These are phyloP conservation scores for Cupressus sempervirens DNA, from an alignment of 75 land plant species.

Conservation along the genomic window DNA sequence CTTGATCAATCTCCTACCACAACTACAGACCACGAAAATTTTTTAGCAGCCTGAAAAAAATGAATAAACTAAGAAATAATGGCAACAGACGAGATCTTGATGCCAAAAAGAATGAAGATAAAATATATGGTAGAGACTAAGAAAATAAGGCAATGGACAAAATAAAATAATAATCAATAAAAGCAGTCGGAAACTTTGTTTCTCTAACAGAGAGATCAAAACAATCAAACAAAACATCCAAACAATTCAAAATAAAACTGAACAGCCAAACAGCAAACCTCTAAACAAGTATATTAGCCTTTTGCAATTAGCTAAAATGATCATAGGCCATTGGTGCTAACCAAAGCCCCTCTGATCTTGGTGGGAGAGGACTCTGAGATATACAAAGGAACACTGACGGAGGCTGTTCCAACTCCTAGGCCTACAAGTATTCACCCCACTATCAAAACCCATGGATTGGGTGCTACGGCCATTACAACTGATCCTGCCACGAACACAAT, in stretches of 20 bases:
- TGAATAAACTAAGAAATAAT: background rate
- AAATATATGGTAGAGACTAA: background rate
- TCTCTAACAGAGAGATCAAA: too few species aligned
- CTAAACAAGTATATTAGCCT: conserved; percentile 64
- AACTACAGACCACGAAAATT: background rate
- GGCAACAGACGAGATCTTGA: background rate
- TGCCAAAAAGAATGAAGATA: background rate
- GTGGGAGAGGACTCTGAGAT: conserved; percentile 93
- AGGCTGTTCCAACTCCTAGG: conserved; percentile 78
- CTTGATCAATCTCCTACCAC: background rate
- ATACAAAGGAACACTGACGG: conserved; percentile 79
- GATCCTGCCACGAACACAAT: conserved; percentile 64
- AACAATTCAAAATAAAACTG: too few species aligned
- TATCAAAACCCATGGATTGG: conserved; percentile 50
- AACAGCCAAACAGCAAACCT: too few species aligned
- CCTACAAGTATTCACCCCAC: conserved; percentile 73
- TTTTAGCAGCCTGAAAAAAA: background rate
- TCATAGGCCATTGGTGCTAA: too few species aligned
- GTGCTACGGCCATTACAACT: conserved; percentile 66
- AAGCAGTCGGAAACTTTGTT: background rate
- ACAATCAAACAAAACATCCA: too few species aligned
- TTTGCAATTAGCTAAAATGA: too few species aligned
- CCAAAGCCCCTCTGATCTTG: too few species aligned
- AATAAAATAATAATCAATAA: too few species aligned
- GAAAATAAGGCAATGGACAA: background rate